These are phyloP conservation scores for Bipolaris cookei DNA, from an alignment of 2,329 filamentous ascomycete genomes.

Conservation along the genomic window DNA sequence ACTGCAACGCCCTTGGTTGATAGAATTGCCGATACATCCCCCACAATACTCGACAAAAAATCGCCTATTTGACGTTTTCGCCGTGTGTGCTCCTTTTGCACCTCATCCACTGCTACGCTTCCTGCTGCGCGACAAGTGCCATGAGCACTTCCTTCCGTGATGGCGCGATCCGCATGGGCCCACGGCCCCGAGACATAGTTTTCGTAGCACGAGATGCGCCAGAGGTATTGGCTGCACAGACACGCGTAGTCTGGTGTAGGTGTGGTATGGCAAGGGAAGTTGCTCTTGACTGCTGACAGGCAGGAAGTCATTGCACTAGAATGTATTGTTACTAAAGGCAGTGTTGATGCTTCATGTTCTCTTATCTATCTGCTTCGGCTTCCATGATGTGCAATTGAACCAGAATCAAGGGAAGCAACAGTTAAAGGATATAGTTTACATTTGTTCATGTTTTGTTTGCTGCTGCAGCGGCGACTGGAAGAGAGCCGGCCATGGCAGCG, in stretches of 20 bases:
- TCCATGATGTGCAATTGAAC: too few species aligned
- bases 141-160: background rate
- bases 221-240: conserved; percentile 23
- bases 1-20: too few species aligned
- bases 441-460: background rate
- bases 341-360: background rate
- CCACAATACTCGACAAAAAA: conserved; percentile 18
- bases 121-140: conserved; percentile 17
- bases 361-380: too few species aligned
- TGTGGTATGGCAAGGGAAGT: conserved; percentile 11
- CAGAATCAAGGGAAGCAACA: too few species aligned
- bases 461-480: background rate
- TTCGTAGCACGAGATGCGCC: conserved; percentile 21
- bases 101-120: conserved; percentile 2
- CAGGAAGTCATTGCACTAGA: conserved; percentile 15
- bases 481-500: background rate
- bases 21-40: conserved; percentile 9
- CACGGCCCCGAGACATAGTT: conserved; percentile 12
- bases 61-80: conserved; percentile 17
- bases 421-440: background rate
- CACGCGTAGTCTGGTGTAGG: conserved; percentile 9
- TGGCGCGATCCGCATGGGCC: conserved; percentile 4
- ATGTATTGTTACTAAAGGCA: background rate
- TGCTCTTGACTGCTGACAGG: conserved; percentile 8
- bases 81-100: conserved; percentile 9